Conservation (phyloP, 768 basidiomycete genomes). For the Termitomyces sp. region DNA sequence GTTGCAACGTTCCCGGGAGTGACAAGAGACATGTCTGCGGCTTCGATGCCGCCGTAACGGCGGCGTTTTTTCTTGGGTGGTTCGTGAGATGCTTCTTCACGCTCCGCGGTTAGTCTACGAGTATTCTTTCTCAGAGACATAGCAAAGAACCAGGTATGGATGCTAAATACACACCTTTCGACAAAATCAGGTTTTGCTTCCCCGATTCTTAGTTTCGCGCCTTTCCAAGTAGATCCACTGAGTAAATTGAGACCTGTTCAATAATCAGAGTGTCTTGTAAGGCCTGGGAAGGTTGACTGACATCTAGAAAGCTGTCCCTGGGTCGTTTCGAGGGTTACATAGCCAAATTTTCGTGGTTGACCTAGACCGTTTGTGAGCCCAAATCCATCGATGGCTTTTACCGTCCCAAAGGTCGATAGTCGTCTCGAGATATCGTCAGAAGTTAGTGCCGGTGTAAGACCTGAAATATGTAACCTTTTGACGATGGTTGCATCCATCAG, state of each 20-base stretch:
- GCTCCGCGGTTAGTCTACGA: conserved; percentile 29
- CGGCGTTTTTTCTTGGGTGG: conserved; percentile 41
- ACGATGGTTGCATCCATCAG: conserved; percentile 23
- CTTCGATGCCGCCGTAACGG: conserved; percentile 33
- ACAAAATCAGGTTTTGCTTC: conserved; percentile 76
- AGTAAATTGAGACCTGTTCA: conserved; percentile 61
- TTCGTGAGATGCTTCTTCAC: conserved; percentile 19
- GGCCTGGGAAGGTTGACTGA: conserved; percentile 24
- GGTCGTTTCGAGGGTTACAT: conserved; percentile 65
- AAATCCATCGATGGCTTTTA: conserved; percentile 66
- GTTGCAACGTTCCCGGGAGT: conserved; percentile 49
- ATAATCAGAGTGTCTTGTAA: not conserved
- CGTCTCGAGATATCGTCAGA: conserved; percentile 49
- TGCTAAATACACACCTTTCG: conserved; percentile 41
- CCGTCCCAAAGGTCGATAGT: conserved; percentile 61
- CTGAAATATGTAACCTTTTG: conserved; percentile 71
- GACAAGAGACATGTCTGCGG: conserved; percentile 59
- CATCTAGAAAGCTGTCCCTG: conserved; percentile 57
- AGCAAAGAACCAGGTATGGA: not conserved
- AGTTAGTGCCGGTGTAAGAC: conserved; percentile 63
- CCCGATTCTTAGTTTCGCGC: conserved; percentile 75
- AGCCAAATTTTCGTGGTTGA: conserved; percentile 65
- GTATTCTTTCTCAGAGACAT: not conserved
- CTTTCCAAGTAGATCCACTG: conserved; percentile 84
- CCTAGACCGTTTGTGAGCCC: conserved; percentile 60